These are phyloP conservation scores for Nicotiana paniculata DNA, from an alignment of 257 asterid species.

Conservation along the genomic window DNA sequence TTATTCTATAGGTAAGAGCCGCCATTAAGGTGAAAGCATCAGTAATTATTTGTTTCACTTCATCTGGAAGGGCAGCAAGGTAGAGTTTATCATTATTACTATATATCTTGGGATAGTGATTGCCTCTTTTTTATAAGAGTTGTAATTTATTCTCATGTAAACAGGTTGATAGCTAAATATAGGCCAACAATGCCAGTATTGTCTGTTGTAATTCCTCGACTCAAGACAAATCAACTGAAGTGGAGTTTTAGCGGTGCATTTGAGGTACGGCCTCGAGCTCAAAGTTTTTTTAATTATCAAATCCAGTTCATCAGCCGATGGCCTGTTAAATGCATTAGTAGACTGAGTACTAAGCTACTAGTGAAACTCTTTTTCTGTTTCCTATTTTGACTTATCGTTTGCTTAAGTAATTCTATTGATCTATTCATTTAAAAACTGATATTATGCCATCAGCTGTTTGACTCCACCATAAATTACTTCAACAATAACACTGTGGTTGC, in stretches of 20 bases:
- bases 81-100: conserved; percentile 5
- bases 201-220: conserved; percentile 89
- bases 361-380: background rate
- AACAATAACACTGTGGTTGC: background rate
- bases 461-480: background rate
- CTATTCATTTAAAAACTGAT: background rate
- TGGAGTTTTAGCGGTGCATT: conserved; percentile 92
- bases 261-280: conserved; percentile 43
- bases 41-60: conserved; percentile 82
- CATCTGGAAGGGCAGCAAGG: conserved; percentile 97
- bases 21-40: conserved; percentile 95
- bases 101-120: background rate
- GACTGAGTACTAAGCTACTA: background rate
- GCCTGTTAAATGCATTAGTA: background rate
- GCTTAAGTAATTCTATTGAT: background rate
- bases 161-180: conserved; percentile 82
- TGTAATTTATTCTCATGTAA: conserved; percentile 5
- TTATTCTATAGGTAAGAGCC: conserved; percentile 63
- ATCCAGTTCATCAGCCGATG: background rate
- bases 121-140: background rate
- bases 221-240: conserved; percentile 81
- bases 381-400: background rate
- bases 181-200: conserved; percentile 95
- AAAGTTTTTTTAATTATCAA: background rate
- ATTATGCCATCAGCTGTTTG: background rate